A percentile compares a stretch with the other conserved stretches of the same genome.
Conservation (phyloP, 345 rosid genomes). For the Salix exigua region DNA sequence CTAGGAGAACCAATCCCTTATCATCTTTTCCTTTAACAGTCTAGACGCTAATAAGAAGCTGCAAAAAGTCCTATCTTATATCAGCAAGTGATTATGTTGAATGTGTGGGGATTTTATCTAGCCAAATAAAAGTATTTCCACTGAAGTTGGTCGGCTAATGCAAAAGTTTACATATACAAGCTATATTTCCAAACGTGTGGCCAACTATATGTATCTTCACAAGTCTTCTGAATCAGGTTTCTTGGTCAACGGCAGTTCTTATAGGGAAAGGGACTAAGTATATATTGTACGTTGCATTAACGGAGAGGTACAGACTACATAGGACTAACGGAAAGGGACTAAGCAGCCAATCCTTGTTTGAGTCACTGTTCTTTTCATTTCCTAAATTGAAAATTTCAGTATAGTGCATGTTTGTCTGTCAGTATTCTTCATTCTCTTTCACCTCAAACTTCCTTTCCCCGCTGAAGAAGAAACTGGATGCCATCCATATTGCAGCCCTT, state of each 20-base stretch:
- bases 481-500: conserved; percentile 12
- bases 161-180: not conserved
- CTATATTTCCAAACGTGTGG: not conserved
- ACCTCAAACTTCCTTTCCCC: not conserved
- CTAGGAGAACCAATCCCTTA: too few relatives aligned
- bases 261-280: not conserved
- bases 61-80: too few relatives aligned
- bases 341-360: not conserved
- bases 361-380: not conserved
- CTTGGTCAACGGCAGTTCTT: not conserved
- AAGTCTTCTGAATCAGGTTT: not conserved
- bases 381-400: not conserved
- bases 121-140: too few relatives aligned
- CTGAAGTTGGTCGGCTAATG: too few relatives aligned
- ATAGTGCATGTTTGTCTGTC: not conserved
- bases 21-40: too few relatives aligned
- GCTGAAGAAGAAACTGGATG: not conserved
- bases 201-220: not conserved
- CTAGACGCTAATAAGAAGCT: too few relatives aligned
- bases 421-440: conserved; percentile 3
- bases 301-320: not conserved
- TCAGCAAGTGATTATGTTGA: too few relatives aligned
- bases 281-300: not conserved
- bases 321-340: too few relatives aligned
- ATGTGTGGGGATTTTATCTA: too few relatives aligned